Evolutionary conservation across 192 early-diverging fungal genomes (phyloP), one percentile per base, ranked within the genome.

Genomic region (Funneliformis geosporum): DNA sequence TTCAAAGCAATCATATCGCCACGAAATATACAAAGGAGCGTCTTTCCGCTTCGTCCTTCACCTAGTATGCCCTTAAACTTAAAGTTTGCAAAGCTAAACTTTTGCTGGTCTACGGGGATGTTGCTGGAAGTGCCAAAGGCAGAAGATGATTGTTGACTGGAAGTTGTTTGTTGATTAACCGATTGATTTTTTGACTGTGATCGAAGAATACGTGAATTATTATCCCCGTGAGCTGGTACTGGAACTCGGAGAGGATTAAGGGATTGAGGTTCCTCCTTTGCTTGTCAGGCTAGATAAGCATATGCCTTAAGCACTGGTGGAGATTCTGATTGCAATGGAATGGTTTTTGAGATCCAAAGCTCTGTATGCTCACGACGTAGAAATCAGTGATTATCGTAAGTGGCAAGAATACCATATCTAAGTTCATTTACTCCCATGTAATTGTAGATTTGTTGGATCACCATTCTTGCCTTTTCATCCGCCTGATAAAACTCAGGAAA

Each of bases 361-460:
- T 47, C 25, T 68, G 76, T 47, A 47, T 42, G 46, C 62, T 46
- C 46, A 55, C n/a, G 64, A 12, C 47, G 25, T 64, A 76, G 33
- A 64, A 76, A 76, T 44, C 64, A 67, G 44, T 76, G 75, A 76
- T 76, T 44, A 27, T 76, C 62, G 46, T 76, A 76, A 61, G 62
- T 76, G 21, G 62, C 43, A 27, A 76, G 62, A 25, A 76, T 76
- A 67, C 62, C 43, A 28, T 66, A 76, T 76, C 46, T 40, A 64
- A 40, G 42, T 43, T 43, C 8, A 43, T 43, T 43, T 43, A 5
- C 42, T 8, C 42, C 42, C 42, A 43, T 43, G 7, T 43, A 43
- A 8, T 43, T 43, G 42, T 43, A 43, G 42, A 43, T 43, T 43
- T 43, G 42, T 43, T 43, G 64, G 42, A 43, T 43, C n/a, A n/a